phyloP scores from a whole-genome alignment of 495 filamentous ascomycete genomes.

The Chaetomium tenue region DNA sequence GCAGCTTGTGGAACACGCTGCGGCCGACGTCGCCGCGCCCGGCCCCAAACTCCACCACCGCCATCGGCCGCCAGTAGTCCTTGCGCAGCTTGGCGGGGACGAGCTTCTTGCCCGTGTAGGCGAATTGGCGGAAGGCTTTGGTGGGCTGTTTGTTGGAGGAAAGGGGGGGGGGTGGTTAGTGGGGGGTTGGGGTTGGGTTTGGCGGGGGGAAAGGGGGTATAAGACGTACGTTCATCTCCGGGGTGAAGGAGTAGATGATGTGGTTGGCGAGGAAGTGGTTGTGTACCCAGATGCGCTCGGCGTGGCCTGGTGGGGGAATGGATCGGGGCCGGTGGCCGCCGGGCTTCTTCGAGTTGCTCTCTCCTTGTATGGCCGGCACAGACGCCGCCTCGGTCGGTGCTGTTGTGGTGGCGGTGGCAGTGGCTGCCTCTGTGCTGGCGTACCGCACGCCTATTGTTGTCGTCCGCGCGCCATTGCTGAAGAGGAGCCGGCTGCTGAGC shows the following conservation, averaged over 20 bases:
- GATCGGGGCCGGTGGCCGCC: not conserved
- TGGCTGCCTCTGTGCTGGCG: conserved; percentile 1
- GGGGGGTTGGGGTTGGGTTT: not conserved
- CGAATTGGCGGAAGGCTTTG: conserved; percentile 67
- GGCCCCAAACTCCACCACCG: conserved; percentile 64
- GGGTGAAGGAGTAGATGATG: conserved; percentile 75
- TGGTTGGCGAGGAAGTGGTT: conserved; percentile 76
- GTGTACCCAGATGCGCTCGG: conserved; percentile 75
- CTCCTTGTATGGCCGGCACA: conserved; percentile 1
- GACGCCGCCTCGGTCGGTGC: not conserved
- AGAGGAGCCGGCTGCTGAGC: conserved; percentile 16
- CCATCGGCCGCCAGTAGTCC: conserved; percentile 87
- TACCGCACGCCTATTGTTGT: conserved; percentile 17
- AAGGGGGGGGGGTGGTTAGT: not conserved
- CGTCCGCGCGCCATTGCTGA: conserved; percentile 1
- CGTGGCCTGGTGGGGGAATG: conserved; percentile 49
- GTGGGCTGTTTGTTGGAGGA: conserved; percentile 53
- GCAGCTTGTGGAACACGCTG: conserved; percentile 72
- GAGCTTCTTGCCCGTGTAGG: conserved; percentile 89
- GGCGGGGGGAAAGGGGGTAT: not conserved
- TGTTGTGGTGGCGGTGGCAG: not conserved
- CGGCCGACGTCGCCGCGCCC: conserved; percentile 59
- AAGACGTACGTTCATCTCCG: conserved; percentile 64
- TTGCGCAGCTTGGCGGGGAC: conserved; percentile 74
- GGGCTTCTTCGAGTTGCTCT: conserved; percentile 16